Conservation (phyloP, 108 stramenopile species). For the Skeletonema marinoi region DNA sequence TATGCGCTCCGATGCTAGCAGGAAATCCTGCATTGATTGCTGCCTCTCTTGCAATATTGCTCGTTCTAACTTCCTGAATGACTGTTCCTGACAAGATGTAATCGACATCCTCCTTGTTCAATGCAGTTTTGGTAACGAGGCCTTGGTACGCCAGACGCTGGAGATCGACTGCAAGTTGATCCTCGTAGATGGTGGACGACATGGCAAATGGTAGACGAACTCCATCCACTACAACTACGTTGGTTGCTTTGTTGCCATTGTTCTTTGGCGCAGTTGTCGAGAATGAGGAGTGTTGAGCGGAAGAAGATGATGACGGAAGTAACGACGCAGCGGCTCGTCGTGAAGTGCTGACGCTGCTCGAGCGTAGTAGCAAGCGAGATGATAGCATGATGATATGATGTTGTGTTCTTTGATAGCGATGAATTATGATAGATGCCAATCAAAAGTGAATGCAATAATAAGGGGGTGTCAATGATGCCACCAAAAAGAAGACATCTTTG, state of each 20-base stretch:
- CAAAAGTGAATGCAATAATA: not conserved
- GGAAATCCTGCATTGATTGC: conserved; percentile 97
- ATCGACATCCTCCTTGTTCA: conserved; percentile 89
- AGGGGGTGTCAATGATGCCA: not conserved
- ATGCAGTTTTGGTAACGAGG: conserved; percentile 91
- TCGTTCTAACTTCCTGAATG: conserved; percentile 92
- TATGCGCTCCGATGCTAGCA: conserved; percentile 88
- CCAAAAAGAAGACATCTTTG: not conserved
- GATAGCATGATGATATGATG: not conserved
- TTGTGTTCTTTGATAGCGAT: not conserved
- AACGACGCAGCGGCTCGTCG: not conserved
- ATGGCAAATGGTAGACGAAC: conserved; percentile 93
- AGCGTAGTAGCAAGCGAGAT: not conserved
- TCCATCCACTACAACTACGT: conserved; percentile 95
- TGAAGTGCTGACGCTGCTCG: not conserved
- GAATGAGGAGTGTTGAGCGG: conserved; percentile 15
- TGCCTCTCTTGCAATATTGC: conserved; percentile 95
- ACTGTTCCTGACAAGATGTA: conserved; percentile 95
- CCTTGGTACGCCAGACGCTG: conserved; percentile 93
- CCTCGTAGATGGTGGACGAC: conserved; percentile 91
- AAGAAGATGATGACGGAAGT: not conserved
- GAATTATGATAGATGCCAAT: no score
- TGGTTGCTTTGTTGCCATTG: conserved; percentile 30
- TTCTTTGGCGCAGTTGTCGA: conserved; percentile 10
- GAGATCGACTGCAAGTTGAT: conserved; percentile 95